These are phyloP conservation scores for Stropharia rugosoannulata DNA, from an alignment of 768 basidiomycete species.

Conservation along the genomic window DNA sequence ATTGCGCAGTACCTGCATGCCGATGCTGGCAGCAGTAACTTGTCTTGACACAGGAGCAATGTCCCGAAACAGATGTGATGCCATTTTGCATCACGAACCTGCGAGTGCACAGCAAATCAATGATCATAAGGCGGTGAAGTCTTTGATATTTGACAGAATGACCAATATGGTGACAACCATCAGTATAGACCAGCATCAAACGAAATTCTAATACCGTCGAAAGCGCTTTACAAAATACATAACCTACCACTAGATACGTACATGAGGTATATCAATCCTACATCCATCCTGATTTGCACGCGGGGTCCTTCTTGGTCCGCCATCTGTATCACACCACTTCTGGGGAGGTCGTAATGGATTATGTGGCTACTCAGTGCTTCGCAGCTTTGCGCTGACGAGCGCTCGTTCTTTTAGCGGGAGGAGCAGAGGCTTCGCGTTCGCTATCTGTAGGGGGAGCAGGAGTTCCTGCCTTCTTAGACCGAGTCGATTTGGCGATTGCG, in stretches of 20 bases:
- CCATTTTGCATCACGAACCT: too few relatives aligned
- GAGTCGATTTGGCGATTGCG: not conserved
- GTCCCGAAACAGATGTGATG: too few relatives aligned
- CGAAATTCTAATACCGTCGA: not conserved
- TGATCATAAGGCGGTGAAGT: too few relatives aligned
- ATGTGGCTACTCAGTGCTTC: not conserved
- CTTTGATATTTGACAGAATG: too few relatives aligned
- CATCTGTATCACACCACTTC: not conserved
- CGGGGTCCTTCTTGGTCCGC: not conserved
- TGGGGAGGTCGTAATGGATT: not conserved
- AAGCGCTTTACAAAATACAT: slow-evolving; percentile 4
- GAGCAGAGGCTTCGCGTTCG: slow-evolving; percentile 17
- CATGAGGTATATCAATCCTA: slow-evolving; percentile 8
- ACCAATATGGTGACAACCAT: too few relatives aligned
- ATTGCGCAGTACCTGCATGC: too few relatives aligned
- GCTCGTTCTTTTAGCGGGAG: slow-evolving; percentile 22
- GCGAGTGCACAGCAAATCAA: too few relatives aligned
- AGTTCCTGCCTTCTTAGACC: slow-evolving; percentile 3
- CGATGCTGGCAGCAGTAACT: too few relatives aligned
- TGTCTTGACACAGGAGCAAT: too few relatives aligned
- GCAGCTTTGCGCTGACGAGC: slow-evolving; percentile 23
- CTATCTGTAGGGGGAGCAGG: slow-evolving; percentile 14
- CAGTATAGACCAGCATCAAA: too few relatives aligned
- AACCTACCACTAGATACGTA: slow-evolving; percentile 7
- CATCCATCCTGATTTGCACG: not conserved